These are phyloP conservation scores for Hapsidospora chrysogenum DNA, from an alignment of 495 filamentous ascomycete species.

Conservation along the genomic window DNA sequence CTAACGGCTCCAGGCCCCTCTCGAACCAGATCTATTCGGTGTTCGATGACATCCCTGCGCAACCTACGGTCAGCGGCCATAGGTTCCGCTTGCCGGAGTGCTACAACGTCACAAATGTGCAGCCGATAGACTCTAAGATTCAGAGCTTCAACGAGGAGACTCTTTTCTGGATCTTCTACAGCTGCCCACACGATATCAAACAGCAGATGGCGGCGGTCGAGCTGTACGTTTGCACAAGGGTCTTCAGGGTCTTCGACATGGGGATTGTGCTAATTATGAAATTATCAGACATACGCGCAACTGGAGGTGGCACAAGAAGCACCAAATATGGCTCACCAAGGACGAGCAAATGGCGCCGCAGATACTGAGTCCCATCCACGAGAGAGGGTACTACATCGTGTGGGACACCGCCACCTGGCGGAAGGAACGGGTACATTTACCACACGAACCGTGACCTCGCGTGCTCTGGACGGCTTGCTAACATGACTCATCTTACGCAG, in stretches of 20 bases:
- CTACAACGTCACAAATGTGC: constrained; percentile 78
- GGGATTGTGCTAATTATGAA: too few relatives aligned
- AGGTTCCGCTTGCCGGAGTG: constrained; percentile 67
- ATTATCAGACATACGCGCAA: constrained; percentile 40
- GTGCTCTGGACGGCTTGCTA: constrained; percentile 4
- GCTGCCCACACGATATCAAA: constrained; percentile 64
- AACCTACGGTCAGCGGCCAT: constrained; percentile 61
- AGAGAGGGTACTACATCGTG: constrained; percentile 77
- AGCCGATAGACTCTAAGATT: constrained; percentile 61
- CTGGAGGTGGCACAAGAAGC: constrained; percentile 85
- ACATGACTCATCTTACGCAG: constrained; percentile 20
- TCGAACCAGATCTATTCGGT: constrained; percentile 40
- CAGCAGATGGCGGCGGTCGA: constrained; percentile 75
- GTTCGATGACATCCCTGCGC: constrained; percentile 51
- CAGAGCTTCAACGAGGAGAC: constrained; percentile 78
- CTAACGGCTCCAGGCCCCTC: constrained; percentile 10
- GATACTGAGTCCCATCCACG: constrained; percentile 46
- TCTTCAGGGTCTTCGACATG: too few relatives aligned
- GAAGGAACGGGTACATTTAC: constrained; percentile 53
- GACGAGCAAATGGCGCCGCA: constrained; percentile 59
- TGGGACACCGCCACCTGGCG: constrained; percentile 78
- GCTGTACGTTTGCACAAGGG: constrained; percentile 31
- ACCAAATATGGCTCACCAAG: constrained; percentile 82
- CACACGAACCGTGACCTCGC: not conserved
- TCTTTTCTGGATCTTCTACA: constrained; percentile 90